Evolutionary conservation across 108 stramenopile species (phyloP).

Genomic region (Pseudonitzschia multistriata): DNA sequence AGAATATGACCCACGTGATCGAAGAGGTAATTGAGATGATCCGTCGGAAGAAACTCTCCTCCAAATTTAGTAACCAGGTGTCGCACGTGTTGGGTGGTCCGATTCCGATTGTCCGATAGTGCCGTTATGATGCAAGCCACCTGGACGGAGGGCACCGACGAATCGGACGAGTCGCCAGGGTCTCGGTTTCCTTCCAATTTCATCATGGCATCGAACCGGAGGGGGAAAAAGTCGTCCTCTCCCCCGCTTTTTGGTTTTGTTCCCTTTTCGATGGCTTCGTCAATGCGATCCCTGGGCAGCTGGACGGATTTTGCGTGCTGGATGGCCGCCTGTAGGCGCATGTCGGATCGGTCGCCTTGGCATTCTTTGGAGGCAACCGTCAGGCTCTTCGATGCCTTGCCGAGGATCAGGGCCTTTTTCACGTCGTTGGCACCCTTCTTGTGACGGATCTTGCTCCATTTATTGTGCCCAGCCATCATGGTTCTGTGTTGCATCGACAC

Average conservation of each 20-base stretch:
- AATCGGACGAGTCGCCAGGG: background rate
- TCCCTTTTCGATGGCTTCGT: slow-evolving; percentile 61
- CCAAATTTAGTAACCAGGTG: slow-evolving; percentile 55
- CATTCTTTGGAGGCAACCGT: slow-evolving; percentile 53
- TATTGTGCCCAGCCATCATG: slow-evolving; percentile 67
- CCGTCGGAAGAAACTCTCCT: slow-evolving; percentile 61
- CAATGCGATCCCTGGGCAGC: slow-evolving; percentile 62
- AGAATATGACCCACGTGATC: slow-evolving; percentile 60
- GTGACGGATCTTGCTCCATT: slow-evolving; percentile 73
- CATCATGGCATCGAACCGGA: slow-evolving; percentile 74
- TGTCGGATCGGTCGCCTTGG: slow-evolving; percentile 55
- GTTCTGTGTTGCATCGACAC: slow-evolving; percentile 23
- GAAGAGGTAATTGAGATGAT: slow-evolving; percentile 61
- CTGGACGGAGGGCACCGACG: slow-evolving; percentile 28
- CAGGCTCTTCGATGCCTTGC: slow-evolving; percentile 62
- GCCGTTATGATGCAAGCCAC: slow-evolving; percentile 64
- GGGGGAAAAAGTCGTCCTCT: slow-evolving; percentile 34
- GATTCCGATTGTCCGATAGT: slow-evolving; percentile 70
- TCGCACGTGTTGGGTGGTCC: slow-evolving; percentile 67
- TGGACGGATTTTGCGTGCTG: slow-evolving; percentile 60
- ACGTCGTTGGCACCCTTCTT: slow-evolving; percentile 74
- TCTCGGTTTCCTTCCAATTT: slow-evolving; percentile 10
- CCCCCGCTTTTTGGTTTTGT: slow-evolving; percentile 38
- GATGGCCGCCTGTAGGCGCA: slow-evolving; percentile 63
- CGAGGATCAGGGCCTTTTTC: slow-evolving; percentile 37